Evolutionary conservation across 176 grass and related monocot species (phyloP).

Genomic region (Musa itinerans): DNA sequence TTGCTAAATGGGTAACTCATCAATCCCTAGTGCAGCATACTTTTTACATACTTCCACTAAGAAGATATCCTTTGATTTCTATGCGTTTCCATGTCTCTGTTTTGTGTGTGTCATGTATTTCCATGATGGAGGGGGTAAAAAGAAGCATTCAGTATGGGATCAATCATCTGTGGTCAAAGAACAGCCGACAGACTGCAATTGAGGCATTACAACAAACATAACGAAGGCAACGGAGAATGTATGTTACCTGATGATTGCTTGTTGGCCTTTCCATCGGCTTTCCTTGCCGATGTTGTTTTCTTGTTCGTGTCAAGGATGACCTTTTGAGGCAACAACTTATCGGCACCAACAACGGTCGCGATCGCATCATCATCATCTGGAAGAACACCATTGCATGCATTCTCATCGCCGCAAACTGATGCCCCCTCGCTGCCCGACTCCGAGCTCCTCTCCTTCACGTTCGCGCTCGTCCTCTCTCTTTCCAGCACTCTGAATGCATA

Average conservation of each 20-base stretch:
- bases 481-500: constrained; percentile 5
- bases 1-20: too few species aligned
- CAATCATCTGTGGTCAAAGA: too few species aligned
- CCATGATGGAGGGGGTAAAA: too few species aligned
- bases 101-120: too few species aligned
- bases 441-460: constrained; percentile 15
- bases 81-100: too few species aligned
- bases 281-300: background rate
- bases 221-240: too few species aligned
- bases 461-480: constrained; percentile 12
- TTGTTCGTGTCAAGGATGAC: background rate
- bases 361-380: constrained; percentile 12
- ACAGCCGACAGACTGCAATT: too few species aligned
- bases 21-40: too few species aligned
- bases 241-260: background rate
- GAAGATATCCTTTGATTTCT: too few species aligned
- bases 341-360: background rate
- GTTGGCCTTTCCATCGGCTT: background rate
- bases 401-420: constrained; percentile 18
- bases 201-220: too few species aligned
- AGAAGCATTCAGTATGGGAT: too few species aligned
- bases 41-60: too few species aligned
- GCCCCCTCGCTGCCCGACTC: constrained; percentile 21
- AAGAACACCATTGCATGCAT: constrained; percentile 5
- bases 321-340: background rate